These are phyloP conservation scores for Crinitomyces ghanaensis DNA, from an alignment of 805 yeast species.

Conservation along the genomic window DNA sequence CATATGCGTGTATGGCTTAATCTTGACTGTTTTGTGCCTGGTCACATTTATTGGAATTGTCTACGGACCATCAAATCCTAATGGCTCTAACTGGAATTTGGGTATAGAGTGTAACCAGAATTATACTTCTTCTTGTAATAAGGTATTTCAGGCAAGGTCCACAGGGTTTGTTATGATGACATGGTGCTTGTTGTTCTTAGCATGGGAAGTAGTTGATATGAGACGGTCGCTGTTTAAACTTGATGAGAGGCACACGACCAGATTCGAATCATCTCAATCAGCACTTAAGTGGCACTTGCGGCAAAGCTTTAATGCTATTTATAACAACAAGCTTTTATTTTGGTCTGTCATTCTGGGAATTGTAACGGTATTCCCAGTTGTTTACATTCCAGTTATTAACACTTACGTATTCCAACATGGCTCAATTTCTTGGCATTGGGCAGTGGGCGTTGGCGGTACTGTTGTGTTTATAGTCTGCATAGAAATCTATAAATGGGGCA, in stretches of 20 bases:
- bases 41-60: constrained; percentile 52
- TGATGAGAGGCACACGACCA: not conserved
- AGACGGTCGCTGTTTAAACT: constrained; percentile 51
- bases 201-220: constrained; percentile 76
- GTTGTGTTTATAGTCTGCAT: constrained; percentile 47
- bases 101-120: constrained; percentile 53
- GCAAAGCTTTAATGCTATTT: constrained; percentile 48
- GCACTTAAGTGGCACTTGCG: no score
- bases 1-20: constrained; percentile 59
- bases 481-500: constrained; percentile 57
- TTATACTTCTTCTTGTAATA: constrained; percentile 37
- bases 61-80: constrained; percentile 53
- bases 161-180: constrained; percentile 73
- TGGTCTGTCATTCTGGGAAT: constrained; percentile 72
- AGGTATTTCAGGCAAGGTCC: constrained; percentile 66
- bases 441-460: constrained; percentile 47
- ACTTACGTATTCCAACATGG: constrained; percentile 60
- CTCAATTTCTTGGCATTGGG: constrained; percentile 74
- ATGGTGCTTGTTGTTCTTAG: constrained; percentile 71
- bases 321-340: constrained; percentile 66
- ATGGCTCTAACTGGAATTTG: constrained; percentile 37
- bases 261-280: constrained; percentile 34
- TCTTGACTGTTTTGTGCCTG: constrained; percentile 64
- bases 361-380: constrained; percentile 63
- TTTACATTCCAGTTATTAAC: constrained; percentile 83